Evolutionary conservation across 352 stramenopile species (phyloP), one percentile per base, ranked within the genome.

Genomic region (Phytophthora nicotianae): DNA sequence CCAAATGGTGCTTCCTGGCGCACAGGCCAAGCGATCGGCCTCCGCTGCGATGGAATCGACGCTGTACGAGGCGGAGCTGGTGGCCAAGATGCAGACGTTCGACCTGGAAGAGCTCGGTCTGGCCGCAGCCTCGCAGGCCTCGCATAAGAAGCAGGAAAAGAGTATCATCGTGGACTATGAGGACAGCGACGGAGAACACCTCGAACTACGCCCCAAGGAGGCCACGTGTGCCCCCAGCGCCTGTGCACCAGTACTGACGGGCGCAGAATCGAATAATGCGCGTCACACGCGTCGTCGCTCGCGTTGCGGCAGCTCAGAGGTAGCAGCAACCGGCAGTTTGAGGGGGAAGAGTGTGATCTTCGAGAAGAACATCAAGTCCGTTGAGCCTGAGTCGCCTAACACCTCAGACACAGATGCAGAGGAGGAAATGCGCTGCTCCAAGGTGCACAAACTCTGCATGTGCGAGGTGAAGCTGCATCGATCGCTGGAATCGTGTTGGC

Each of bases 401-500:
- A 73, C 46, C 0, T 72, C 57, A 1, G 55, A 56, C 20, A 54
- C 45, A 24, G 72, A 72, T 20, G 51, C 66, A 33, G 55, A 70
- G 19, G 73, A 72, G 27, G 51, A 64, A 14, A 26, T 53, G 35
- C 81, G 85, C 27, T 93, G 85, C 57, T 88, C 75, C 11, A 73
- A 64, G 32, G 58, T 79, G 9, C 81, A 72, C 46, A 91, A 91
- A 61, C 79, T 93, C 6, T 93, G 85, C 67, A 68, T 90, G 27
- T 94, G 85, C 50, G 83, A 95, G 54, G 74, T 95, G 26, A 58
- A 75, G 50, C 62, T 80, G 37, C 97, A 99, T 84, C 94, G 88
- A 50, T 89, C 78, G 14, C 63, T 86, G 16, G 84, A 98, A 16
- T 96, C 96, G 70, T 98, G 91, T 64, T 99, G 97, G 97, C 70